Evolutionary conservation across 306 rosid species (phyloP), one percentile per base, ranked within the genome.

Genomic region (Cucurbita moschata): DNA sequence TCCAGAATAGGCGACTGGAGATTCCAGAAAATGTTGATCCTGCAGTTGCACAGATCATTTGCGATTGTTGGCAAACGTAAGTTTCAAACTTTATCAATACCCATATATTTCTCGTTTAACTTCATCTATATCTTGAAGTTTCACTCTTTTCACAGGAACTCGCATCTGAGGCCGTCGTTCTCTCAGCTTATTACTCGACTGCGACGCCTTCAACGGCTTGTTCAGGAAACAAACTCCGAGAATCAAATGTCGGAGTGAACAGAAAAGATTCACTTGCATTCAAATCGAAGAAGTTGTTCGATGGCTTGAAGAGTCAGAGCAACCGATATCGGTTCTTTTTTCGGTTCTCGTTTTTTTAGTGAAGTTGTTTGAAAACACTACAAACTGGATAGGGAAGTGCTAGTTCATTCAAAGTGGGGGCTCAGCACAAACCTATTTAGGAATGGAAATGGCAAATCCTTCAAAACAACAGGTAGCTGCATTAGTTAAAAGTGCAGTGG

Each of bases 41-140:
- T 19, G 83, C 56, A 63, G 96, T 91, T 21, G 89, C 92, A 42
- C 88, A 95, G 78, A 95, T 91, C 57, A 91, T 95, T 47, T 60
- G 74, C 21, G 99, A 91, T 81, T 95, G 99, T 86, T 95, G 99
- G 99, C 96, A 87, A 84, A 85, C 54, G 99, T 89, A 79, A 84
- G 96, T 79, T 77, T 51, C 55, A 68, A 54, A 56, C 46, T 40
- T 46, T 26, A 1, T 8, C 19, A 21, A 21, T 49, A 47, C 16
- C 19, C 50, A 9, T 26, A 10, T 16, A 10, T 16, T 42, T 15
- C 9, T 53, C 35, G 35, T 30, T 8, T 55, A 52, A 8, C 19
- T 54, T 23, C 16, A 51, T 52, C 71, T 40, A 63, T 77, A 74
- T 14, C 5, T 52, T 16, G 11, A 16, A 13, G 56, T 74, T 51